Conservation (phyloP, 805 yeast species). For the Dipodascopsis uninucleata region DNA sequence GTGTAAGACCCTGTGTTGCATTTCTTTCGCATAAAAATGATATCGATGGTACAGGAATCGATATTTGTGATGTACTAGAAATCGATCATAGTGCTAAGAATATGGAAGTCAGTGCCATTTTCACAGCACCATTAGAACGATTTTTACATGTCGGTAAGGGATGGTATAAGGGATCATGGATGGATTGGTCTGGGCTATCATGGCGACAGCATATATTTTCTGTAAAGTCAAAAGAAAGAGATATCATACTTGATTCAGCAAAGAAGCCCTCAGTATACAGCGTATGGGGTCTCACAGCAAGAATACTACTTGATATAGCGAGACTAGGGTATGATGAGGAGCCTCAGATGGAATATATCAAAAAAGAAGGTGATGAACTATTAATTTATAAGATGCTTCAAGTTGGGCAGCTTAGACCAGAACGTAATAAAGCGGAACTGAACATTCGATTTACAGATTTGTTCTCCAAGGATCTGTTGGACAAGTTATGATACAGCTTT, state of each 20-base stretch:
- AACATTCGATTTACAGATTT: constrained; percentile 13
- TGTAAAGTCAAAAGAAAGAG: constrained; percentile 12
- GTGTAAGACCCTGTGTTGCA: constrained; percentile 69
- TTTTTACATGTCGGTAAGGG: constrained; percentile 19
- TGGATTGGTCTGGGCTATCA: constrained; percentile 37
- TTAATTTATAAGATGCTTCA: constrained; percentile 15
- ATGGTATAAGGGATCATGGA: constrained; percentile 30
- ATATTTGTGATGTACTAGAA: constrained; percentile 14
- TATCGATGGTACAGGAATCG: constrained; percentile 7
- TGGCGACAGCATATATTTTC: constrained; percentile 37
- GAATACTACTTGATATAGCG: constrained; percentile 41
- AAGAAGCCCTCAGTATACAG: constrained; percentile 21
- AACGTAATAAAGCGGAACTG: constrained; percentile 26
- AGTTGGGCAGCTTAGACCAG: constrained; percentile 16
- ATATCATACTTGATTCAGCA: constrained; percentile 2
- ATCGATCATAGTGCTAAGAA: constrained; percentile 4
- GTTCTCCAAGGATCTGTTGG: constrained; percentile 6
- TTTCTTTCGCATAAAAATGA: constrained; percentile 21
- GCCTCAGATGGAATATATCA: constrained; percentile 35
- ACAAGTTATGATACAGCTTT: neutral
- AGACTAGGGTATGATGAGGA: constrained; percentile 34
- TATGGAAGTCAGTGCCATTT: constrained; percentile 36
- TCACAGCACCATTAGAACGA: constrained; percentile 24
- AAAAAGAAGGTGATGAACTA: constrained; percentile 25
- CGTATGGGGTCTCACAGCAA: constrained; percentile 45